Evolutionary conservation across 2,329 filamentous ascomycete genomes (phyloP).

Genomic region (Dactylellina leptospora): DNA sequence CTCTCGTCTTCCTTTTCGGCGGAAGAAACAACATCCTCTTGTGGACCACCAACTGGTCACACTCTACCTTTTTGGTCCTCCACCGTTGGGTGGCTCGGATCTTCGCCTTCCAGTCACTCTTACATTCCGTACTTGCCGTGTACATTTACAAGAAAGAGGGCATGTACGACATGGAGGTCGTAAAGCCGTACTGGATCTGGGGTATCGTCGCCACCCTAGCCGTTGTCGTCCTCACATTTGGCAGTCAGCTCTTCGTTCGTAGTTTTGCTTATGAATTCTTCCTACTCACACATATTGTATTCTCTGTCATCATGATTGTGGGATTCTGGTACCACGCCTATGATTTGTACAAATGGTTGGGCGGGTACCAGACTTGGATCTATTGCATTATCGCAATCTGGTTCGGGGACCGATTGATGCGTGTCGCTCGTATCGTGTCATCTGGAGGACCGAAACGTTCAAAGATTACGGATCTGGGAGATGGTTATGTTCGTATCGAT

Average conservation of each 20-base stretch:
- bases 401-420: slow-evolving; percentile 63
- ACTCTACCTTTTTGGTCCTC: slow-evolving; percentile 64
- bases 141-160: slow-evolving; percentile 58
- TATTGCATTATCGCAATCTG: slow-evolving; percentile 63
- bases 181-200: slow-evolving; percentile 62
- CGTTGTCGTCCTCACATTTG: slow-evolving; percentile 58
- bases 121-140: slow-evolving; percentile 64
- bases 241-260: slow-evolving; percentile 60
- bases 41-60: slow-evolving; percentile 65
- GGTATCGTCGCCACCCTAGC: slow-evolving; percentile 62
- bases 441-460: slow-evolving; percentile 61
- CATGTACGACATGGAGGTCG: slow-evolving; percentile 57
- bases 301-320: slow-evolving; percentile 60
- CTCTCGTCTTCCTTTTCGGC: slow-evolving; percentile 63
- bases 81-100: slow-evolving; percentile 65
- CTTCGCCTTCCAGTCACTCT: slow-evolving; percentile 62
- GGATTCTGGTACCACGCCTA: slow-evolving; percentile 63
- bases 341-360: slow-evolving; percentile 59
- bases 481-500: slow-evolving; percentile 61
- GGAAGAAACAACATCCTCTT: slow-evolving; percentile 65
- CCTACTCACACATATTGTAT: slow-evolving; percentile 57
- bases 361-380: slow-evolving; percentile 63
- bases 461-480: slow-evolving; percentile 59
- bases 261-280: slow-evolving; percentile 63
- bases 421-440: slow-evolving; percentile 60